These are phyloP conservation scores for Fagopyrum esculentum DNA, from an alignment of 148 eudicot species.

Conservation along the genomic window DNA sequence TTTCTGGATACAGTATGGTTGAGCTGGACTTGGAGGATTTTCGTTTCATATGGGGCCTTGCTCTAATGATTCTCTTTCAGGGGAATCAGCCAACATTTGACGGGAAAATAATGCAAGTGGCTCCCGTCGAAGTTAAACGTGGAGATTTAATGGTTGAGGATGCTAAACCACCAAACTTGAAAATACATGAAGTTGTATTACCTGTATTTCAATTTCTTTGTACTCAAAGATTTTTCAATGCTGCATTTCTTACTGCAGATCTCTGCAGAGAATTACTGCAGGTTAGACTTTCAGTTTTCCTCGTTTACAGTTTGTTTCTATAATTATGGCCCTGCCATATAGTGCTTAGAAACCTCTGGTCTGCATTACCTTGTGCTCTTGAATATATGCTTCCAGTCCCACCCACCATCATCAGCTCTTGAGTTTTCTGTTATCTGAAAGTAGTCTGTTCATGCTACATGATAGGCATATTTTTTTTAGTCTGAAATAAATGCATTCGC, in stretches of 20 bases:
- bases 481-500: neutral
- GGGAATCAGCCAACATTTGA: conserved; percentile 44
- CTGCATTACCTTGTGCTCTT: neutral
- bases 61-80: conserved; percentile 78
- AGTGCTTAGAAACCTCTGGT: conserved; percentile 1
- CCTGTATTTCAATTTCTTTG: conserved; percentile 74
- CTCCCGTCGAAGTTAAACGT: conserved; percentile 35
- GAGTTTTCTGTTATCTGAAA: neutral
- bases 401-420: neutral
- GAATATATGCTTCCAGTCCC: neutral
- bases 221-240: conserved; percentile 52
- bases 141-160: conserved; percentile 44
- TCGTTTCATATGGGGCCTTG: conserved; percentile 80
- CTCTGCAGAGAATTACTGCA: conserved; percentile 72
- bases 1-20: conserved; percentile 92
- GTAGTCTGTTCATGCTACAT: neutral
- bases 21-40: conserved; percentile 63
- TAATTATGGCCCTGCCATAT: neutral
- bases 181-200: conserved; percentile 55
- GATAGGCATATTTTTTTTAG: too few relatives aligned
- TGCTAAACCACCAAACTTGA: conserved; percentile 32
- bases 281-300: conserved; percentile 33
- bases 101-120: conserved; percentile 40
- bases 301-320: neutral
- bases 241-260: conserved; percentile 61